Conservation (phyloP, 2,329 filamentous ascomycete species). For the Alternaria longipes region DNA sequence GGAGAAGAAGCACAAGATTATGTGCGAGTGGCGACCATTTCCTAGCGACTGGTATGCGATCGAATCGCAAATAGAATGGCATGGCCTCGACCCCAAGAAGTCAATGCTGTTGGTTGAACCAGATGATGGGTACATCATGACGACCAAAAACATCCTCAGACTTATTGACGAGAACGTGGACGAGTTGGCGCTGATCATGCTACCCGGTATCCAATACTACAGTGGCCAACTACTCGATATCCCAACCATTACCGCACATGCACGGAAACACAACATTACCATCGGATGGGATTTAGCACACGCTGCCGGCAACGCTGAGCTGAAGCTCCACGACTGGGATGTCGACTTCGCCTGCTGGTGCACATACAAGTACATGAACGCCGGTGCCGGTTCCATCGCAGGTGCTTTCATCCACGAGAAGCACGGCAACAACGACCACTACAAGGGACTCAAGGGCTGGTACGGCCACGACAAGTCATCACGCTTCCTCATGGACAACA, state of each 20-base stretch:
- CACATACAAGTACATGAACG: conserved; percentile 93
- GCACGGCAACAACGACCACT: conserved; percentile 70
- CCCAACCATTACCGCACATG: conserved; percentile 76
- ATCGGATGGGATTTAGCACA: conserved; percentile 91
- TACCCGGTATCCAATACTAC: conserved; percentile 91
- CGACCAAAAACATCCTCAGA: conserved; percentile 73
- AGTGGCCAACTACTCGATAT: conserved; percentile 90
- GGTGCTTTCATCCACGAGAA: conserved; percentile 81
- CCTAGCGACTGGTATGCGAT: conserved; percentile 89
- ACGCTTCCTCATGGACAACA: conserved; percentile 84
- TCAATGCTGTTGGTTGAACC: conserved; percentile 75
- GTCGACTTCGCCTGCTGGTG: conserved; percentile 95
- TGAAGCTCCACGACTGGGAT: conserved; percentile 83
- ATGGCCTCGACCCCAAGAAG: conserved; percentile 69
- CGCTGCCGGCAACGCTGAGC: conserved; percentile 82
- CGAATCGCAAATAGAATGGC: conserved; percentile 81
- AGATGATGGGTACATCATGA: conserved; percentile 68
- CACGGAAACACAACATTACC: conserved; percentile 72
- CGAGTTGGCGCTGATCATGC: conserved; percentile 76
- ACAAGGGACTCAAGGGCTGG: conserved; percentile 79
- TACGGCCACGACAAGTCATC: conserved; percentile 82
- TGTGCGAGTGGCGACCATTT: conserved; percentile 87
- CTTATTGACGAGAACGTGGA: conserved; percentile 78
- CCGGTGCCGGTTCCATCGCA: conserved; percentile 81
- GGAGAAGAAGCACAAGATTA: conserved; percentile 73